A percentile compares a stretch with the other conserved stretches of the same genome.
Conservation (phyloP, 805 yeast species). For the Yarrowia hollandica region DNA sequence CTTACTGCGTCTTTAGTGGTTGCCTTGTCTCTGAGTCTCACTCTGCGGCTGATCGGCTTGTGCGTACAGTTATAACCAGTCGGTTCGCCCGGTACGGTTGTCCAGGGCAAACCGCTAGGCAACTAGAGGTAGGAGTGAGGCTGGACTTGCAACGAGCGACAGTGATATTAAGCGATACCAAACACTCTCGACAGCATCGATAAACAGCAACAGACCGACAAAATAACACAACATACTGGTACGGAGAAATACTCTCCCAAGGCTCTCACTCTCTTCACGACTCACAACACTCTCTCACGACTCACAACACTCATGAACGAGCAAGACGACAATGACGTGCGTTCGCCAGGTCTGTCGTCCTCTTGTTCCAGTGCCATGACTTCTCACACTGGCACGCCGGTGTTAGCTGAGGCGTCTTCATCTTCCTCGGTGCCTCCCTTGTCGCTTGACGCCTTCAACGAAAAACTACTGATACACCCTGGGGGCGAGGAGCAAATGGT, state of each 20-base stretch:
- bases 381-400: conserved; percentile 15
- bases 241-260: too few relatives aligned
- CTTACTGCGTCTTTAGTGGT: conserved; percentile 14
- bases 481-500: conserved; percentile 24
- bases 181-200: too few relatives aligned
- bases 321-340: conserved; percentile 22
- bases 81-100: too few relatives aligned
- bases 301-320: conserved; percentile 4
- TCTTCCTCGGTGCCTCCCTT: conserved; percentile 8
- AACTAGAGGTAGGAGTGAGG: conserved; percentile 21
- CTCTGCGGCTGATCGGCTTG: conserved; percentile 23
- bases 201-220: too few relatives aligned
- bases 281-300: too few relatives aligned
- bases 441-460: conserved; percentile 26
- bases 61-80: conserved; percentile 25
- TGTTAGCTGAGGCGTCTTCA: conserved; percentile 7
- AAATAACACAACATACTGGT: too few relatives aligned
- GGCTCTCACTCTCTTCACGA: too few relatives aligned
- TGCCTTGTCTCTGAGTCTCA: conserved; percentile 21
- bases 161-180: not conserved
- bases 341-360: conserved; percentile 26
- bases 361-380: conserved; percentile 27
- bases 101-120: conserved; percentile 26
- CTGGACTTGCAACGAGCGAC: not conserved
- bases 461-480: conserved; percentile 18